Evolutionary conservation across 768 basidiomycete genomes (phyloP).

Genomic region (Cystobasidium onofrii): DNA sequence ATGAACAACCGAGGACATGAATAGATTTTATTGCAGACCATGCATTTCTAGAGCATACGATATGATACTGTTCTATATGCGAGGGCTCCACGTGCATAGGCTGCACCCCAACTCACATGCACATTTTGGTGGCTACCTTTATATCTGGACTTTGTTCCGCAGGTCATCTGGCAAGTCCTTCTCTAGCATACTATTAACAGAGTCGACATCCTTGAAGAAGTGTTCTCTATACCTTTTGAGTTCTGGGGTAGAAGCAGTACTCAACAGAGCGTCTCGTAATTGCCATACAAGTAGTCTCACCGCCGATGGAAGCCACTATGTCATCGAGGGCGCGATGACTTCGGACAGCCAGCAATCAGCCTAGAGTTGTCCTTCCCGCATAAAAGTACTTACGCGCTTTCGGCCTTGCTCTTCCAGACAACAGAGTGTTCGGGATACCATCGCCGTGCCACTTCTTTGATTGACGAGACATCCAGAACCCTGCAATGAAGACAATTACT

Average conservation of each 20-base stretch:
- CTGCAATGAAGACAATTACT: neutral
- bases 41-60: too few species aligned
- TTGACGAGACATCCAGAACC: constrained; percentile 22
- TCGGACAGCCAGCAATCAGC: neutral
- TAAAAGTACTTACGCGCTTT: constrained; percentile 5
- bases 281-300: neutral
- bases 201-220: constrained; percentile 7
- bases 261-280: too few species aligned
- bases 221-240: neutral
- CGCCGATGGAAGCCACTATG: constrained; percentile 11
- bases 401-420: constrained; percentile 22
- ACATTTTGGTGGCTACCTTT: too few species aligned
- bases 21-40: too few species aligned
- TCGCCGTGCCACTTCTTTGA: constrained; percentile 18
- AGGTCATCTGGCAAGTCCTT: neutral
- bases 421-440: constrained; percentile 8
- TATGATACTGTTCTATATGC: too few species aligned
- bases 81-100: too few species aligned
- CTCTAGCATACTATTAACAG: neutral
- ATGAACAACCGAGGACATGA: too few species aligned
- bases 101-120: too few species aligned
- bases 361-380: neutral
- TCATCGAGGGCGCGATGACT: constrained; percentile 24
- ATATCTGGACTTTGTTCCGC: too few species aligned
- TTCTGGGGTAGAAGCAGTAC: neutral